Evolutionary conservation across 164 flowering plant species (phyloP).

Genomic region (Paratinospora sagittata): DNA sequence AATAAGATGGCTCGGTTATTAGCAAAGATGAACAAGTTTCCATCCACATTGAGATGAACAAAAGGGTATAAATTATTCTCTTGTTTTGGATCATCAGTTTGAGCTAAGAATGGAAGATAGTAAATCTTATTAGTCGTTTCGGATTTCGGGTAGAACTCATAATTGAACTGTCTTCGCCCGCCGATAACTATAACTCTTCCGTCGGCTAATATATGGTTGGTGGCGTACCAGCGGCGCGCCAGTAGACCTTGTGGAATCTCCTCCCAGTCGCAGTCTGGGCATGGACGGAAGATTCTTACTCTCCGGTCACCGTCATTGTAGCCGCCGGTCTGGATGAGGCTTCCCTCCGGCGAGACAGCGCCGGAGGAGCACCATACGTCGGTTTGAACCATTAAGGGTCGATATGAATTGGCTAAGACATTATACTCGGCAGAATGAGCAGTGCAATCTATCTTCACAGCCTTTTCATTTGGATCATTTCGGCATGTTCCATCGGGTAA

Average conservation of each 20-base stretch:
- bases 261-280: constrained; percentile 61
- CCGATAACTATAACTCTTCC: constrained; percentile 63
- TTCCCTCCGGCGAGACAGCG: constrained; percentile 41
- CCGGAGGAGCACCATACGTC: constrained; percentile 87
- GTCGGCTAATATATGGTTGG: constrained; percentile 64
- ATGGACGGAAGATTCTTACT: constrained; percentile 45
- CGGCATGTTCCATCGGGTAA: constrained; percentile 54
- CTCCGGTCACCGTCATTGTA: constrained; percentile 45
- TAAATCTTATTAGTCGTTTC: not conserved
- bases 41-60: constrained; percentile 37
- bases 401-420: constrained; percentile 36
- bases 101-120: constrained; percentile 36
- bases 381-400: constrained; percentile 52
- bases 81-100: constrained; percentile 34
- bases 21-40: constrained; percentile 40
- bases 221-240: constrained; percentile 64
- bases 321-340: constrained; percentile 71
- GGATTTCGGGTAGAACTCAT: constrained; percentile 66
- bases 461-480: constrained; percentile 33
- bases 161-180: constrained; percentile 62
- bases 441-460: constrained; percentile 45
- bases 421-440: constrained; percentile 78
- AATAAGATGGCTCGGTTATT: constrained; percentile 35
- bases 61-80: constrained; percentile 54
- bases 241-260: constrained; percentile 35